These are phyloP conservation scores for Hypomyces perniciosus DNA, from an alignment of 2,329 filamentous ascomycete genomes.

Conservation along the genomic window DNA sequence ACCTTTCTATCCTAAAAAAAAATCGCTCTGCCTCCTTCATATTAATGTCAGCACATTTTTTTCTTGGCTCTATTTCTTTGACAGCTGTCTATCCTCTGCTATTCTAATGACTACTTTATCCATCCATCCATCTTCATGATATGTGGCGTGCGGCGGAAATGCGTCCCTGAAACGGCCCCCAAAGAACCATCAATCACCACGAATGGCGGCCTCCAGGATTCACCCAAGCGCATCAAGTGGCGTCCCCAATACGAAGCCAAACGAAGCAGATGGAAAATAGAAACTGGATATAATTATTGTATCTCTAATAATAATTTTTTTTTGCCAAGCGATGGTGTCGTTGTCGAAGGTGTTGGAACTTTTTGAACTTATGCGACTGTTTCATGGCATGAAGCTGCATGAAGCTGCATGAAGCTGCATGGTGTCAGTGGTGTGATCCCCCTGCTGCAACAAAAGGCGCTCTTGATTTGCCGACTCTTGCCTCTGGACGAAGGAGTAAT, in stretches of 20 bases:
- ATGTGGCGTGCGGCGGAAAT: neutral
- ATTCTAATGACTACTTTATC: neutral
- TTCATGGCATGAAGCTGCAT: neutral
- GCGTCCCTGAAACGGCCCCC: neutral
- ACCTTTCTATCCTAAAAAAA: too few relatives aligned
- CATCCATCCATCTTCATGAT: neutral
- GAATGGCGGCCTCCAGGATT: neutral
- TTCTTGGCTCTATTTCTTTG: neutral
- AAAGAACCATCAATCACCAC: neutral
- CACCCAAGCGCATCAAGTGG: neutral
- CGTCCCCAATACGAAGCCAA: neutral
- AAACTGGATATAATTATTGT: neutral
- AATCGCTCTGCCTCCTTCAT: neutral
- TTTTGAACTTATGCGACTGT: neutral
- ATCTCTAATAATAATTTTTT: neutral
- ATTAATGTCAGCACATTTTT: neutral
- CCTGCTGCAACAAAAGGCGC: too few relatives aligned
- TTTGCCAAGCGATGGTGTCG: neutral
- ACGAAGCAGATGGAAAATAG: neutral
- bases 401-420: too few relatives aligned
- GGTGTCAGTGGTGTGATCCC: too few relatives aligned
- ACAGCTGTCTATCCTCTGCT: neutral
- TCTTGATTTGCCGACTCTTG: neutral
- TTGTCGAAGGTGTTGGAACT: neutral
- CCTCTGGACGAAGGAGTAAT: neutral